phyloP scores from a whole-genome alignment of 2,329 filamentous ascomycete species.

The Apiospora sp. region DNA sequence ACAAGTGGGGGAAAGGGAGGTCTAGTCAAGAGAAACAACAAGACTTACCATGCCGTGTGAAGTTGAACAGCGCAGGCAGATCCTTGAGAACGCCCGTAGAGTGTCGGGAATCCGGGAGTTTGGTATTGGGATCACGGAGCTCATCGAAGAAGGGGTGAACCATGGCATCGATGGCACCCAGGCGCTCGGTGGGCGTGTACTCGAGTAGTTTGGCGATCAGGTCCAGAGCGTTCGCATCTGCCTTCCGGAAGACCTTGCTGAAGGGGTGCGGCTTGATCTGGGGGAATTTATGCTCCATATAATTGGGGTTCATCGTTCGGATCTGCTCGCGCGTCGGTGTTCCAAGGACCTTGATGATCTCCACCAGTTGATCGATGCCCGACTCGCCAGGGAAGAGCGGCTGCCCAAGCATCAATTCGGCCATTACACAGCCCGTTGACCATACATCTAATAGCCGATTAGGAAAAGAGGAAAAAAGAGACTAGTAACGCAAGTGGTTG shows the following conservation, averaged over 20 bases:
- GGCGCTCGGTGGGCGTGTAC: conserved; percentile 95
- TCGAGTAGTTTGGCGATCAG: conserved; percentile 92
- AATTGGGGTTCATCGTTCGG: conserved; percentile 99
- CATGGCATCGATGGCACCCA: conserved; percentile 95
- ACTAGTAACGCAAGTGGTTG: conserved; percentile 24
- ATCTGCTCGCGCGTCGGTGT: conserved; percentile 98
- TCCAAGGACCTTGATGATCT: conserved; percentile 98
- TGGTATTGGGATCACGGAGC: conserved; percentile 87
- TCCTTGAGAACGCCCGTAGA: conserved; percentile 81
- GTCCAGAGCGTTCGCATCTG: conserved; percentile 90
- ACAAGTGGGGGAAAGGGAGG: conserved; percentile 25
- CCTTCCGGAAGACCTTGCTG: conserved; percentile 98
- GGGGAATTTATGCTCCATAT: conserved; percentile 99
- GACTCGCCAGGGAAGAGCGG: conserved; percentile 98
- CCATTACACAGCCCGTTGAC: conserved; percentile 99
- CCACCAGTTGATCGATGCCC: conserved; percentile 96
- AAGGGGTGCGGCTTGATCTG: conserved; percentile 99
- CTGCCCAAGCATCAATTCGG: conserved; percentile 97
- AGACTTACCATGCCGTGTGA: conserved; percentile 85
- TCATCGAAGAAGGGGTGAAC: conserved; percentile 99
- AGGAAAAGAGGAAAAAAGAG: conserved; percentile 25
- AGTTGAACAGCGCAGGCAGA: conserved; percentile 89
- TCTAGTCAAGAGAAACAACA: not conserved
- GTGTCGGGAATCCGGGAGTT: conserved; percentile 93
- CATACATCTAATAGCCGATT: conserved; percentile 77